phyloP scores from a whole-genome alignment of 116 monocot genomes.

The Papilionanthe hybrid region DNA sequence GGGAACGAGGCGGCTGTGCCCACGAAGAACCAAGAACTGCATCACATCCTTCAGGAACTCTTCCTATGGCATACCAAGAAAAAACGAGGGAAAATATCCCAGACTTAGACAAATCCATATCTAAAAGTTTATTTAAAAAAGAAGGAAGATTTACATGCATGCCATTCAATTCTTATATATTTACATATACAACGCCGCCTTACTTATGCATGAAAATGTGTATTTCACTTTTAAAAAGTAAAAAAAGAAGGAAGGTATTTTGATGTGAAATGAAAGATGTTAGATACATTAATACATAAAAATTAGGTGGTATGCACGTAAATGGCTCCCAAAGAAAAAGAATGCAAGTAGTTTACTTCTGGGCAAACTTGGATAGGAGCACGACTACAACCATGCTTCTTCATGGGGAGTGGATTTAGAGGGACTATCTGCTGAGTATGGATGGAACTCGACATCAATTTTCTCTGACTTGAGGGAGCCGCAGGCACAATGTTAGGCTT shows the following conservation, averaged over 20 bases:
- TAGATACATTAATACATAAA: too few relatives aligned
- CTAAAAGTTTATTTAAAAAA: background rate
- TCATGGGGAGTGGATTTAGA: conserved; percentile 78
- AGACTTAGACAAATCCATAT: background rate
- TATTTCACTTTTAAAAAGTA: background rate
- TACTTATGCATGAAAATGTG: too few relatives aligned
- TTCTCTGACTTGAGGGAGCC: conserved; percentile 50
- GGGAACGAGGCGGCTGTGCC: conserved; percentile 76
- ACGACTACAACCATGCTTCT: conserved; percentile 80
- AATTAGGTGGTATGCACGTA: too few relatives aligned
- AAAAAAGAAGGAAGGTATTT: too few relatives aligned
- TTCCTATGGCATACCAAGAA: conserved; percentile 38
- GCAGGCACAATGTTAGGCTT: conserved; percentile 28
- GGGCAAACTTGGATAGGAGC: conserved; percentile 63
- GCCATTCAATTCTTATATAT: too few relatives aligned
- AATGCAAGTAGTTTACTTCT: conserved; percentile 39
- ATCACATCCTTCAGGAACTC: conserved; percentile 91
- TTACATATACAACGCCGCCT: too few relatives aligned
- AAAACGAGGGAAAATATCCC: background rate
- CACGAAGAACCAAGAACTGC: conserved; percentile 70
- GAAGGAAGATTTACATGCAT: too few relatives aligned
- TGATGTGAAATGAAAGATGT: too few relatives aligned
- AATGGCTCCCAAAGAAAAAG: background rate
- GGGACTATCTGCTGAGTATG: conserved; percentile 61
- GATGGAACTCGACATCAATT: conserved; percentile 48